Conservation (phyloP, 2,329 filamentous ascomycete species). For the Botryotinia calthae region DNA sequence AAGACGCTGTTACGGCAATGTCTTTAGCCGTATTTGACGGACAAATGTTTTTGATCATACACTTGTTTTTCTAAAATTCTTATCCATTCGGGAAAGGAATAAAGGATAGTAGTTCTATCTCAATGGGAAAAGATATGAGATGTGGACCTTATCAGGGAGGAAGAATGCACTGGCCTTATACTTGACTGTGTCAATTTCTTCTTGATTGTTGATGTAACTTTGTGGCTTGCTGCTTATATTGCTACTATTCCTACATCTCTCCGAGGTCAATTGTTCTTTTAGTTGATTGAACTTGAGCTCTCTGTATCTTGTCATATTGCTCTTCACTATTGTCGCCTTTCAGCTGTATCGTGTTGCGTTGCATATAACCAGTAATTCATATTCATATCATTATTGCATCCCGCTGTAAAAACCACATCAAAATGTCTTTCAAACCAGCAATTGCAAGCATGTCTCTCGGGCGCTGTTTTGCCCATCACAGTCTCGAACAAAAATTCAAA, state of each 20-base stretch:
- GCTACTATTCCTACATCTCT: background rate
- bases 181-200: background rate
- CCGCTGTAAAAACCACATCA: slow-evolving; percentile 29
- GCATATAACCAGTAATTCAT: background rate
- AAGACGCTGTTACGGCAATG: background rate
- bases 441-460: slow-evolving; percentile 80
- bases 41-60: background rate
- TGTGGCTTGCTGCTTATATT: background rate
- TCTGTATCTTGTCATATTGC: background rate
- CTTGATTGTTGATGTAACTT: background rate
- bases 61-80: background rate
- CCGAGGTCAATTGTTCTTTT: background rate
- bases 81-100: background rate
- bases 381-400: background rate
- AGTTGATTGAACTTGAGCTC: background rate
- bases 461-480: slow-evolving; percentile 45
- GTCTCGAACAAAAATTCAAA: slow-evolving; percentile 64
- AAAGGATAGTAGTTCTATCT: slow-evolving; percentile 10
- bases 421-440: slow-evolving; percentile 57
- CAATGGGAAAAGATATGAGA: background rate
- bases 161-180: background rate
- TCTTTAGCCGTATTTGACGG: background rate
- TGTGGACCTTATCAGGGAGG: background rate
- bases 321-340: too few relatives aligned
- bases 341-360: background rate